Percentiles rank a stretch among this genome's conserved stretches.
Conservation (phyloP, 768 basidiomycete species). For the Gyrodon lividus region DNA sequence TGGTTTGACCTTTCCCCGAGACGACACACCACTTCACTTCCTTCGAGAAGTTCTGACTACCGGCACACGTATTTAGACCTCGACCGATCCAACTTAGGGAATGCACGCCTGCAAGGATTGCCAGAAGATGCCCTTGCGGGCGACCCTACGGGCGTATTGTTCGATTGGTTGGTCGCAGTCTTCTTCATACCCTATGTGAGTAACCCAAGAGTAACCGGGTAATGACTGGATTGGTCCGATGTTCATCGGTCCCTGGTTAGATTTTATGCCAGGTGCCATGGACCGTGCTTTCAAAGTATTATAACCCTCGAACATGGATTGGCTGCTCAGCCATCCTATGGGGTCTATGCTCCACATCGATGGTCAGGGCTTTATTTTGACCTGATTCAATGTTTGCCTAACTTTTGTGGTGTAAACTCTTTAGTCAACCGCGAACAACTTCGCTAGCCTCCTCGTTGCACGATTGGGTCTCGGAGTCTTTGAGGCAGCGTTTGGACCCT, state of each 20-base stretch:
- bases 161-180: conserved; percentile 74
- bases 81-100: conserved; percentile 77
- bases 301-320: conserved; percentile 68
- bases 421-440: conserved; percentile 27
- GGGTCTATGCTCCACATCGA: conserved; percentile 69
- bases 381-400: background rate
- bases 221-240: background rate
- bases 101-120: conserved; percentile 73
- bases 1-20: background rate
- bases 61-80: conserved; percentile 37
- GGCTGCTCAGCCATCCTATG: conserved; percentile 69
- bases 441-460: conserved; percentile 28
- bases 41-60: background rate
- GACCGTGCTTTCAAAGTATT: conserved; percentile 63
- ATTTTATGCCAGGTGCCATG: conserved; percentile 72
- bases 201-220: conserved; percentile 38
- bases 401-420: background rate
- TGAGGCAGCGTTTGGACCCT: conserved; percentile 35
- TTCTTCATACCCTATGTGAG: conserved; percentile 81
- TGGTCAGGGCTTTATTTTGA: conserved; percentile 41
- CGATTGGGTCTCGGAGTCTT: conserved; percentile 34
- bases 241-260: conserved; percentile 34
- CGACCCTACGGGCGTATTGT: conserved; percentile 65
- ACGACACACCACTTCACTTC: background rate
- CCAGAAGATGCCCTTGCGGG: conserved; percentile 63